Evolutionary conservation across 2,329 filamentous ascomycete genomes (phyloP).

Genomic region (Penicillium sumatraense): DNA sequence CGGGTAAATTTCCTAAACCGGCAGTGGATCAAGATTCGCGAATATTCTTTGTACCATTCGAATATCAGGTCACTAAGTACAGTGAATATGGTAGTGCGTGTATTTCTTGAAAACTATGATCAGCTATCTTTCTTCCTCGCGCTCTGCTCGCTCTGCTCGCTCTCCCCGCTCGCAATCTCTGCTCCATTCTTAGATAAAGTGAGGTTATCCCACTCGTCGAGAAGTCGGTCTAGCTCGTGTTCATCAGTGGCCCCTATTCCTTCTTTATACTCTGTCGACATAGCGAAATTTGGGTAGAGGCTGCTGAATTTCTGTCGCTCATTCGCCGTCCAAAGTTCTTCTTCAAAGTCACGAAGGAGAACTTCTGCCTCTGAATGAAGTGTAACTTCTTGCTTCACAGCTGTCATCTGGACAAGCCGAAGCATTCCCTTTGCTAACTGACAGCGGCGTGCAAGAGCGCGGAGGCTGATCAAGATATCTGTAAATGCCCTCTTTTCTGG

Average conservation of each 20-base stretch:
- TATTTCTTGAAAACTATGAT: too few species aligned
- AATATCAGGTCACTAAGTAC: too few species aligned
- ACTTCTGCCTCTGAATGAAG: conserved; percentile 21
- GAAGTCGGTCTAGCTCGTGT: conserved; percentile 19
- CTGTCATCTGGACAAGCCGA: conserved; percentile 27
- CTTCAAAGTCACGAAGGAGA: conserved; percentile 22
- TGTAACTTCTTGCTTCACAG: conserved; percentile 8
- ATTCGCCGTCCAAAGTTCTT: conserved; percentile 17
- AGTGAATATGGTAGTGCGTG: too few species aligned
- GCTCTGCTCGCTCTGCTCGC: too few species aligned
- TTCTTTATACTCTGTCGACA: conserved; percentile 3
- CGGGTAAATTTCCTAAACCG: conserved; percentile 10
- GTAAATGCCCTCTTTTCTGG: conserved; percentile 19
- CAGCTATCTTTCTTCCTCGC: too few species aligned
- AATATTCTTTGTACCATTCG: not conserved
- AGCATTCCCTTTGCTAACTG: conserved; percentile 25
- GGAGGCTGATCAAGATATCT: conserved; percentile 19
- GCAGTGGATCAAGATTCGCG: not conserved
- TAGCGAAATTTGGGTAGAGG: conserved; percentile 24
- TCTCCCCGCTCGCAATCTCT: not conserved
- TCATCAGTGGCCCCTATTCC: conserved; percentile 6
- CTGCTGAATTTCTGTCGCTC: conserved; percentile 22
- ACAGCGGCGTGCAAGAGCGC: conserved; percentile 22
- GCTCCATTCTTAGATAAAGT: not conserved
- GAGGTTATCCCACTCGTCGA: conserved; percentile 23